phyloP scores from a whole-genome alignment of 257 asterid genomes.

The Solanum sparsipilum region DNA sequence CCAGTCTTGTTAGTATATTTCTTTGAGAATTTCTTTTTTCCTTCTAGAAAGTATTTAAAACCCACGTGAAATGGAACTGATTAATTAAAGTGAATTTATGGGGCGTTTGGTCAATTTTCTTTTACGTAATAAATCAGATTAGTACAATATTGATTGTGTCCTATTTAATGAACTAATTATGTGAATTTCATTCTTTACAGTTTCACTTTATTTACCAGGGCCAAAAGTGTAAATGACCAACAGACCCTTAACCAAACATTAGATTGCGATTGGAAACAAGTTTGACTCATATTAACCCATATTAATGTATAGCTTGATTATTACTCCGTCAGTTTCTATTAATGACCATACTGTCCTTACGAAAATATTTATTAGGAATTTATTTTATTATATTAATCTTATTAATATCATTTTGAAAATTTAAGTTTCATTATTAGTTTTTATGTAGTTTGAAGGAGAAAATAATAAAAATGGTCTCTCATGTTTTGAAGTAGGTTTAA shows the following conservation, averaged over 20 bases:
- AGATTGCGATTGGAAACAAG: neutral
- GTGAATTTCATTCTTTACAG: neutral
- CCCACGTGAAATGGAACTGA: neutral
- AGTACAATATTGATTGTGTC: neutral
- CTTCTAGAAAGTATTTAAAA: neutral
- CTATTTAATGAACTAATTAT: neutral
- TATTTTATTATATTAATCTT: neutral
- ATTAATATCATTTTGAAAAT: neutral
- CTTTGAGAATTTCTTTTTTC: neutral
- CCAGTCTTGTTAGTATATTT: neutral
- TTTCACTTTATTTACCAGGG: neutral
- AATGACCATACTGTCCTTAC: neutral
- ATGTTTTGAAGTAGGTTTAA: neutral
- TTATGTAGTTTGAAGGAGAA: neutral
- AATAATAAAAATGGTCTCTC: neutral
- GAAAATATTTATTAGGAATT: neutral
- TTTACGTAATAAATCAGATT: neutral
- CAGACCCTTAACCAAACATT: neutral
- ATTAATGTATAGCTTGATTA: neutral
- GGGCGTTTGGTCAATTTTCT: neutral
- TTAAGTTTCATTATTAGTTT: no score
- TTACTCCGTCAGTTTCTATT: neutral
- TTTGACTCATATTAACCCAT: neutral
- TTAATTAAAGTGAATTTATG: neutral
- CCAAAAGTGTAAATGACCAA: neutral